phyloP scores from a whole-genome alignment of 2,329 filamentous ascomycete genomes.

The Ceratocystis destructans region DNA sequence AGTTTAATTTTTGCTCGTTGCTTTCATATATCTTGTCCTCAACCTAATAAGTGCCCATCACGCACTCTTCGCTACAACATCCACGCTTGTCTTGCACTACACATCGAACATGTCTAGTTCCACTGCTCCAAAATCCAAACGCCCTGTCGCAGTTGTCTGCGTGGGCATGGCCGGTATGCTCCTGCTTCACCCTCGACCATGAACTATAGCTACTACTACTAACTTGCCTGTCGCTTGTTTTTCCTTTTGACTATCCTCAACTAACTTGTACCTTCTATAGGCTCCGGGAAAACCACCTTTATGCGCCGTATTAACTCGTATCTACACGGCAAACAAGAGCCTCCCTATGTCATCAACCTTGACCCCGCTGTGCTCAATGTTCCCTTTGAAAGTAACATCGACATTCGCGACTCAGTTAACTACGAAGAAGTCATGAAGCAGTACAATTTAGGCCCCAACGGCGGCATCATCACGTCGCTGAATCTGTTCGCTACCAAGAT shows the following conservation, averaged over 20 bases:
- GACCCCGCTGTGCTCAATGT: conserved; percentile 88
- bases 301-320: conserved; percentile 97
- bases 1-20: too few species aligned
- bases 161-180: conserved; percentile 81
- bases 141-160: conserved; percentile 71
- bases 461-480: conserved; percentile 85
- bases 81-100: not conserved
- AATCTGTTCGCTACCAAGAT: conserved; percentile 98
- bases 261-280: conserved; percentile 29
- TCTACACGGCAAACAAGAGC: conserved; percentile 63
- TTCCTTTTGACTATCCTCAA: not conserved
- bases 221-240: too few species aligned
- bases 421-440: conserved; percentile 99
- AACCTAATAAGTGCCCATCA: too few species aligned
- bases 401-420: conserved; percentile 97
- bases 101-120: not conserved
- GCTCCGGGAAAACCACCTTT: conserved; percentile 98
- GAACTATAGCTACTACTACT: too few species aligned
- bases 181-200: not conserved
- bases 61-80: not conserved
- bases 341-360: conserved; percentile 93
- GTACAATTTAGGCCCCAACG: conserved; percentile 94
- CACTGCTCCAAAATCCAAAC: conserved; percentile 12
- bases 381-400: conserved; percentile 94
- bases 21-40: too few species aligned